Base-by-base conservation (phyloP, 768 basidiomycete species). In the Lentinus brumalis region DNA sequence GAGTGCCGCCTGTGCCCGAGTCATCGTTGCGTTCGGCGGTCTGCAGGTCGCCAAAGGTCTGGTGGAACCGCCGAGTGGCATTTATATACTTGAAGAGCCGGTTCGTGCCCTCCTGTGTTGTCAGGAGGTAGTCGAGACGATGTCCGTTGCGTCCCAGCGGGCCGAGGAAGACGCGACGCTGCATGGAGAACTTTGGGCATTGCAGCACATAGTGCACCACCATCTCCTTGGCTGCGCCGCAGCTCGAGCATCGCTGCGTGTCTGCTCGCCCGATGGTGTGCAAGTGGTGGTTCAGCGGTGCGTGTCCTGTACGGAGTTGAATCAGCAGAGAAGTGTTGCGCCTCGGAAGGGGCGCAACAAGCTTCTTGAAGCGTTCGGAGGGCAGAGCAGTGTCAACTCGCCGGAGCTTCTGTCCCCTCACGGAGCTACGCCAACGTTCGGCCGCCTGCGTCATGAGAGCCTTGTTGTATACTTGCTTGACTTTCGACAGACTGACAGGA, bases 221-320 rank as follows among this genome's bases (percentile, higher is more conserved):
- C 2, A 64, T 64, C 42, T 69, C 68, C 8, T 12, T 30, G 4
- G 18, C 26, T 0, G 2, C 18, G 2, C 35, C 29, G 53, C 68
- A 69, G 0, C 39, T 31, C 15, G 64, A 64, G 56, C 69, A 70
- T 4, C 16, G 18, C 1, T 54, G 35, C 2, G 53, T 31, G 56
- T 51, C 56, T 1, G 57, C 53, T 41, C 52, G 52, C 2, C 53
- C 39, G 14, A 70, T 68, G 5, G 58, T 55, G 31, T 53, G 41
- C 1, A 69, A 70, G 66, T 75, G 69, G 9, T 64, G 38, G 45
- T 74, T 71, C 0, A 77, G 69, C 0, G 72, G 69, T 9, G 56
- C 59, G 50, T 78, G 76, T 4, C 71, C 70, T 2, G 73, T 74
- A 7, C 72, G 44, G 0, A 78, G 69, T 40, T 76, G 75, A 31